Percentiles rank a stretch among this genome's conserved stretches.
phyloP scores from a whole-genome alignment of 78 protist species.

The Cyanophora paradoxa region DNA sequence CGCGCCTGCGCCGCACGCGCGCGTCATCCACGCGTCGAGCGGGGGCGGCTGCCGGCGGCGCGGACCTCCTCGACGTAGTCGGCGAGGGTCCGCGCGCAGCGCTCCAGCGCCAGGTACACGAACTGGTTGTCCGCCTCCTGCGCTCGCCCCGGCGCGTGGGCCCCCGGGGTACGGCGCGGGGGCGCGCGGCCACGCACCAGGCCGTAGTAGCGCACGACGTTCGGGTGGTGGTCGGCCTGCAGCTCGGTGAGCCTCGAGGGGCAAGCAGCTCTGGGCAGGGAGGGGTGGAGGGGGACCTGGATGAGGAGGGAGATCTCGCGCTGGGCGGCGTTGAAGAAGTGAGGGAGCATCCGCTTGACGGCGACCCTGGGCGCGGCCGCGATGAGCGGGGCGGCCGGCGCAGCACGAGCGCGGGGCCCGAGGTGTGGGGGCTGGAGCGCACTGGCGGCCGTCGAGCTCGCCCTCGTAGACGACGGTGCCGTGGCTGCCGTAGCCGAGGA shows the following conservation, averaged over 20 bases:
- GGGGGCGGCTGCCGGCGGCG: neutral
- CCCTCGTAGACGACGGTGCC: conserved; percentile 77
- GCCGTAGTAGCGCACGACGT: conserved; percentile 66
- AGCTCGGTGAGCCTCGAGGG: no score
- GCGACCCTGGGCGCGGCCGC: no score
- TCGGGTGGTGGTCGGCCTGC: conserved; percentile 53
- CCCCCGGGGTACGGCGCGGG: no score
- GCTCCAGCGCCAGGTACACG: conserved; percentile 34
- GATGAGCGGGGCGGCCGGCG: no score
- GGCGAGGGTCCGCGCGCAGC: conserved; percentile 12
- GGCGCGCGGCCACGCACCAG: no score
- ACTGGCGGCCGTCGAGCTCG: conserved; percentile 53
- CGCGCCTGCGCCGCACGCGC: neutral
- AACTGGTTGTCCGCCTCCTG: conserved; percentile 62
- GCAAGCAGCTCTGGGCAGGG: neutral
- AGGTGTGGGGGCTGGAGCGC: no score
- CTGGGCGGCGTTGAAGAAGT: conserved; percentile 57
- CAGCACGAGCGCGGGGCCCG: no score
- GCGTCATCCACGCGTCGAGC: neutral
- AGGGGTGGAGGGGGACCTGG: neutral
- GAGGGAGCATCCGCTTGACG: conserved; percentile 59
- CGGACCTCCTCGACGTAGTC: neutral
- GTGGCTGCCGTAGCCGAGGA: conserved; percentile 70
- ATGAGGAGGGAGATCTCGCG: conserved; percentile 55
- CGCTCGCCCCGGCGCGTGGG: no score